Evolutionary conservation across 139 green algal species (phyloP), one percentile per base, ranked within the genome.

Genomic region (Astrephomene gubernaculifera): DNA sequence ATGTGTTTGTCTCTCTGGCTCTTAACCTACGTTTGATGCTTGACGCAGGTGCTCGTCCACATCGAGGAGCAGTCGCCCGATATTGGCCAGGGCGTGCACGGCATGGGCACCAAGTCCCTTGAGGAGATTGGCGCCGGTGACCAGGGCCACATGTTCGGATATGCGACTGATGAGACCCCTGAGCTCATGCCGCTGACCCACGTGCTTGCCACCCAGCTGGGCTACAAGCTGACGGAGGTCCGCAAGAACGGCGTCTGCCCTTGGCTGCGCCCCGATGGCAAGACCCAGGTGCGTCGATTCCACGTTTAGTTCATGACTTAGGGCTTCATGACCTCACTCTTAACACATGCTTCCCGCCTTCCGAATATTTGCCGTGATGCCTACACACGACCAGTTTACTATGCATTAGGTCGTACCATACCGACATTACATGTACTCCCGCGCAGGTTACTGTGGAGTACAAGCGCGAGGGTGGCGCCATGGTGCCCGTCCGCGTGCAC

Each of bases 111-210:
- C 83, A 99, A 99, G 94, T 94, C 95, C 24, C 92, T 98, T 29
- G 98, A 99, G 92, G 96, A 99, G 87, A 97, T 98, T 57, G 98
- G 98, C 60, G 97, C 97, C 44, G 98, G 98, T 83, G 98, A 99
- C 94, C 98, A 99, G 93, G 98, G 98, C 72, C 96, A 99, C 92
- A 99, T 99, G 98, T 99, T 99, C 91, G 98, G 98, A 71, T 99
- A 99, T 79, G 98, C 98, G 84, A 99, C 96, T 27, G 98, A 99
- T 81, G 98, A 99, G 94, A 99, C 97, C 12, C 74, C 86, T 14
- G 97, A 99, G 95, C 94, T 99, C 60, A 99, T 99, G 98, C 98
- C 98, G 35, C 93, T 99, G 24, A 99, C 98, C 24, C 98, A 99
- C 91, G 92, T 99, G 78, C 93, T 99, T 70, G 96, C 98, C 79